A percentile compares a stretch with the other conserved stretches of the same genome.
Evolutionary conservation across 2,329 filamentous ascomycete species (phyloP).

Genomic region (Aschersonia sp.): DNA sequence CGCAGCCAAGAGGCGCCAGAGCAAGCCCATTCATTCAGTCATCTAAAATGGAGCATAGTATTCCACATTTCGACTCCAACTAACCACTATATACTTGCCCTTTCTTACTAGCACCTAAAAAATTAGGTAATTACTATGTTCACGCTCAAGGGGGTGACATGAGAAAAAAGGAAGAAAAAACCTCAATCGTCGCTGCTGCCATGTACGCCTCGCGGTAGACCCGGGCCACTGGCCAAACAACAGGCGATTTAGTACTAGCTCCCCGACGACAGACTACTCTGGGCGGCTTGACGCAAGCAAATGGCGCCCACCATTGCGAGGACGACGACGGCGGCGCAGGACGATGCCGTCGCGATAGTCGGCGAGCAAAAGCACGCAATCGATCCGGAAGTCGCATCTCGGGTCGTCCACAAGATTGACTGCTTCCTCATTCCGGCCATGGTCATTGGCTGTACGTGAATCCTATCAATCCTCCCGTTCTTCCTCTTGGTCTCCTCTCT

Average conservation of each 20-base stretch:
- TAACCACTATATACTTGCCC: too few species aligned
- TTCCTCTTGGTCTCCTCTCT: not conserved
- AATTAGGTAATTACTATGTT: too few species aligned
- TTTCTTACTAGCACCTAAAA: too few species aligned
- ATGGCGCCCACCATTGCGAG: not conserved
- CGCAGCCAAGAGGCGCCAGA: too few species aligned
- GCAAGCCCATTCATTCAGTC: too few species aligned
- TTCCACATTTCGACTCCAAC: too few species aligned
- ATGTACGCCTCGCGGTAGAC: too few species aligned
- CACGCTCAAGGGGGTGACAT: too few species aligned
- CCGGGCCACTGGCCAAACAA: not conserved
- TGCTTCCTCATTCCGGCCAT: slow-evolving; percentile 53
- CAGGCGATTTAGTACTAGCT: not conserved
- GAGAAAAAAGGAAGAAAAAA: too few species aligned
- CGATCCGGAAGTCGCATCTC: slow-evolving; percentile 37
- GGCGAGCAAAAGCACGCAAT: slow-evolving; percentile 38
- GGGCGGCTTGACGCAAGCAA: not conserved
- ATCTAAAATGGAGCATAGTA: too few species aligned
- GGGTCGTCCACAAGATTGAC: slow-evolving; percentile 53
- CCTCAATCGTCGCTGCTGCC: too few species aligned
- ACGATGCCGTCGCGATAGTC: slow-evolving; percentile 35
- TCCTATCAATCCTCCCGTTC: not conserved
- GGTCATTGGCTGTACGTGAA: slow-evolving; percentile 32
- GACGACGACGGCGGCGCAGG: slow-evolving; percentile 7
- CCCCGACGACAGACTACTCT: not conserved